Evolutionary conservation across 1,284 basidiomycete species (phyloP).

Genomic region (Tylopilus sp.): DNA sequence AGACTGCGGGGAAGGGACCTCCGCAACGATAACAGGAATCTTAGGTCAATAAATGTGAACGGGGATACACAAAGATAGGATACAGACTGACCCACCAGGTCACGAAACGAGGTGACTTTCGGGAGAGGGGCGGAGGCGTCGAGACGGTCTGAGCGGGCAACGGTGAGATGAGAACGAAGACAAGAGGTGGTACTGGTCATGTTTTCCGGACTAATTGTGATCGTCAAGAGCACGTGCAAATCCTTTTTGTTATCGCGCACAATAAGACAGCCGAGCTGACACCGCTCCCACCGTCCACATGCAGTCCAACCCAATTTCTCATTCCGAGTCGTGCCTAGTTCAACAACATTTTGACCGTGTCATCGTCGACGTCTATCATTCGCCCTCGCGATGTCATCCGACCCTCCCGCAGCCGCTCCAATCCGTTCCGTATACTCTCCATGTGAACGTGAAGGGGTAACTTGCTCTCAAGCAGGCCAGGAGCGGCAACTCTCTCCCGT

Average conservation of each 20-base stretch:
- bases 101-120: not conserved
- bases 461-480: slow-evolving; percentile 51
- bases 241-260: slow-evolving; percentile 19
- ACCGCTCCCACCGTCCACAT: not conserved
- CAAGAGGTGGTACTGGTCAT: slow-evolving; percentile 8
- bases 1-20: not conserved
- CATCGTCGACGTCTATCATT: slow-evolving; percentile 29
- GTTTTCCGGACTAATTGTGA: slow-evolving; percentile 9
- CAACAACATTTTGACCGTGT: slow-evolving; percentile 32
- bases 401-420: slow-evolving; percentile 60
- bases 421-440: slow-evolving; percentile 58
- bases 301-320: too few species aligned
- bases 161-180: slow-evolving; percentile 4
- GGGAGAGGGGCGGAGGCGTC: not conserved
- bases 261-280: slow-evolving; percentile 25
- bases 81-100: slow-evolving; percentile 1
- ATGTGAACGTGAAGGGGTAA: slow-evolving; percentile 71
- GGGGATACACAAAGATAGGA: not conserved
- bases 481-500: slow-evolving; percentile 61
- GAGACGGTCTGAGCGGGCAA: too few species aligned
- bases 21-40: not conserved
- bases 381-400: slow-evolving; percentile 38
- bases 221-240: not conserved
- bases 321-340: slow-evolving; percentile 1
- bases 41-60: slow-evolving; percentile 5